Conservation (phyloP, 2,329 filamentous ascomycete species). For the Aphanocladium album region DNA sequence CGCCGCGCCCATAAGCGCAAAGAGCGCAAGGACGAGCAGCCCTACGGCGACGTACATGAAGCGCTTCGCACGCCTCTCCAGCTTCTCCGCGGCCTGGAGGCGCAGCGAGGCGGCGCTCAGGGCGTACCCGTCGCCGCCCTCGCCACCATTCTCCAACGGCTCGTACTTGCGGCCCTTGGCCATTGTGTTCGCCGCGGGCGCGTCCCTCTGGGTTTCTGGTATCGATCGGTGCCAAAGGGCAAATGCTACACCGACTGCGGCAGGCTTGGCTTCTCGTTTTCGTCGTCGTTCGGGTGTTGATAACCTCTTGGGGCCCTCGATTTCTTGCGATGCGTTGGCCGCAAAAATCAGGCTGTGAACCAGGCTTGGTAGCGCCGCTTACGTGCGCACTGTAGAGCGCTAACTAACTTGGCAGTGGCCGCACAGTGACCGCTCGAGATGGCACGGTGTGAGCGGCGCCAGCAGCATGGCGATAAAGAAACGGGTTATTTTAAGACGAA, state of each 20-base stretch:
- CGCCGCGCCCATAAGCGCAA: not conserved
- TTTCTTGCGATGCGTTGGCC: not conserved
- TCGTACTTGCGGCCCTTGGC: slow-evolving; percentile 2
- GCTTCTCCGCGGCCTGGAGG: slow-evolving; percentile 1
- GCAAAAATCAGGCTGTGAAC: not conserved
- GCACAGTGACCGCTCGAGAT: not conserved
- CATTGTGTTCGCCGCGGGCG: not conserved
- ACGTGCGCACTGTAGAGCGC: not conserved
- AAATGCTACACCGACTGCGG: no score
- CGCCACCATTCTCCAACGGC: not conserved
- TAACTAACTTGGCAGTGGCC: not conserved
- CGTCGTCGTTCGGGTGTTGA: not conserved
- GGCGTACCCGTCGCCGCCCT: not conserved
- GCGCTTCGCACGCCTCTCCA: slow-evolving; percentile 5
- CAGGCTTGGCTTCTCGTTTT: not conserved
- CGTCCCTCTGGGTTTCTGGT: not conserved
- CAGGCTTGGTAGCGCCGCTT: not conserved
- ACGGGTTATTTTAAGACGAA: not conserved
- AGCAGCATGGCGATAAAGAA: not conserved
- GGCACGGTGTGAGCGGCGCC: not conserved
- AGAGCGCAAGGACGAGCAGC: not conserved
- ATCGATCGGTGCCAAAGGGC: not conserved
- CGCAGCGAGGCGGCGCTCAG: not conserved
- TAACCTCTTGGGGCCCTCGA: not conserved
- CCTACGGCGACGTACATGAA: not conserved